phyloP scores from a whole-genome alignment of 164 flowering plant species.

The Liquidambar formosana region DNA sequence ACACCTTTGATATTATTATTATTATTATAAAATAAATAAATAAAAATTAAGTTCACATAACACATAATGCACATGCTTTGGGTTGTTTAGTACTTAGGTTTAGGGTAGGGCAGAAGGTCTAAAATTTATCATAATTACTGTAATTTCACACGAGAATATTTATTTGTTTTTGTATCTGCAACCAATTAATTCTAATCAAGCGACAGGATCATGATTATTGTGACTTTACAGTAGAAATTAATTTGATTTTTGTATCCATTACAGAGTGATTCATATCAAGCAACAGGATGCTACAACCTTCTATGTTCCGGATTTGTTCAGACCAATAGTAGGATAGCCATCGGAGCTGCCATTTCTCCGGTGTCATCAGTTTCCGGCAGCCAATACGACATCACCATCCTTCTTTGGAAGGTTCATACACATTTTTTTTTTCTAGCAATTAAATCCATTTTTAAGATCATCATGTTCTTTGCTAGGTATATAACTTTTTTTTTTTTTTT shows the following conservation, averaged over 20 bases:
- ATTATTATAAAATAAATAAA: too few relatives aligned
- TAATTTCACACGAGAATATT: neutral
- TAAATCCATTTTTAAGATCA: neutral
- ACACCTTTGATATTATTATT: too few relatives aligned
- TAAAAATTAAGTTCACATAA: too few relatives aligned
- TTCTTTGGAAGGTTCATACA: slow-evolving; percentile 68
- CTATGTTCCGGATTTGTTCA: slow-evolving; percentile 81
- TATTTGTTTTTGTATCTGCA: neutral
- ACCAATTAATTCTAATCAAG: too few relatives aligned
- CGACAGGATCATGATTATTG: too few relatives aligned
- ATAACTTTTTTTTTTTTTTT: slow-evolving; percentile 7
- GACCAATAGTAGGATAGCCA: slow-evolving; percentile 53
- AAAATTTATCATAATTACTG: too few relatives aligned
- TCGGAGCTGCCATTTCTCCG: slow-evolving; percentile 76
- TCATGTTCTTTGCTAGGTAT: neutral
- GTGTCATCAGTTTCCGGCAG: slow-evolving; percentile 40
- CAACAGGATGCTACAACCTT: slow-evolving; percentile 82
- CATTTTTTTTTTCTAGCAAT: neutral
- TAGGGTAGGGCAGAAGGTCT: too few relatives aligned
- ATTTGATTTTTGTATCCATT: neutral
- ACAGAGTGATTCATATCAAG: slow-evolving; percentile 71
- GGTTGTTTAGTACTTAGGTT: too few relatives aligned
- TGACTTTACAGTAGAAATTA: neutral
- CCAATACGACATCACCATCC: slow-evolving; percentile 64
- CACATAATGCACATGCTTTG: too few relatives aligned